Evolutionary conservation across 345 rosid genomes (phyloP).

Genomic region (Durio zibethinus): DNA sequence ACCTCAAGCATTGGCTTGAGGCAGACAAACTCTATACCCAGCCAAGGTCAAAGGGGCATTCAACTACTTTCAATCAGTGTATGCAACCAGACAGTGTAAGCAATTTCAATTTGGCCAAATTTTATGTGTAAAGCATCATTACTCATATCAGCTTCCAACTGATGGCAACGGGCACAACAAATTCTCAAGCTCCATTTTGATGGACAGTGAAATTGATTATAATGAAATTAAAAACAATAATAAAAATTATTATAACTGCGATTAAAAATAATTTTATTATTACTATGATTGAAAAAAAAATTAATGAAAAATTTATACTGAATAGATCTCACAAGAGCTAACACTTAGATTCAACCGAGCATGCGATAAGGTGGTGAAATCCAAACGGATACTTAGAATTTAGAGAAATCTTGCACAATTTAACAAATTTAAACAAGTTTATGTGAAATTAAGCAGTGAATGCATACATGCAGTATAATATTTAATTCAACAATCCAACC

Average conservation of each 20-base stretch:
- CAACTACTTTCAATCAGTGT: neutral
- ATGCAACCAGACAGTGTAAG: neutral
- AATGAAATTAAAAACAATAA: no score
- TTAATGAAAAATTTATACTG: no score
- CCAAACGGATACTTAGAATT: no score
- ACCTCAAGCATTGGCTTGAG: neutral
- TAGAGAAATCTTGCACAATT: neutral
- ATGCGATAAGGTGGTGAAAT: no score
- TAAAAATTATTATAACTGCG: no score
- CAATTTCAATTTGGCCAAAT: neutral
- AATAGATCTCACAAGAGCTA: no score
- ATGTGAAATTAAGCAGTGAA: neutral
- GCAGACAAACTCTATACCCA: neutral
- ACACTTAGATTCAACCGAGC: no score
- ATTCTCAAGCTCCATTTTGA: no score
- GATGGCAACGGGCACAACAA: neutral
- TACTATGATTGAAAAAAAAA: no score
- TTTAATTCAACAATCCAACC: neutral
- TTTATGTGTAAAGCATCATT: no score
- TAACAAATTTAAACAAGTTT: neutral
- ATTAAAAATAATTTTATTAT: no score
- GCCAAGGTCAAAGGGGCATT: neutral
- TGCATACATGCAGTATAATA: neutral
- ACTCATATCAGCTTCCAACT: neutral
- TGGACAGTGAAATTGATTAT: no score